Conservation (phyloP, 2,329 filamentous ascomycete species). For the Nannizziopsis barbatae region DNA sequence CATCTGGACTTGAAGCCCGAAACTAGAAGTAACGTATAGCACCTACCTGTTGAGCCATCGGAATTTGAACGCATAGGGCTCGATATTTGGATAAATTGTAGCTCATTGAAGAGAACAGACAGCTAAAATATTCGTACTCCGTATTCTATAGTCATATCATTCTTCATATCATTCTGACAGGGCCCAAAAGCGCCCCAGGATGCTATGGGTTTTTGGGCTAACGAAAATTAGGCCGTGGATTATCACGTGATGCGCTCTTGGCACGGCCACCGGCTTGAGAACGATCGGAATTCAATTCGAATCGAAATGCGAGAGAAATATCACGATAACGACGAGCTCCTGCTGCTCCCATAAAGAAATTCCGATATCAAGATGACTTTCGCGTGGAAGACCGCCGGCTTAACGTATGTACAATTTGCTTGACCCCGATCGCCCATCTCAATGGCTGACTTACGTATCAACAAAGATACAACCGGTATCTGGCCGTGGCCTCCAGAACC, state of each 20-base stretch:
- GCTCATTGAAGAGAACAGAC: too few relatives aligned
- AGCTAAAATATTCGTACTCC: too few relatives aligned
- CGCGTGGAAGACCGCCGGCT: slow-evolving; percentile 95
- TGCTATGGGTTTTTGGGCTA: too few relatives aligned
- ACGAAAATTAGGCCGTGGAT: too few relatives aligned
- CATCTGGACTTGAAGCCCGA: too few relatives aligned
- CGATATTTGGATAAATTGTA: too few relatives aligned
- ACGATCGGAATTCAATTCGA: background rate
- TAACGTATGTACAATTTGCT: slow-evolving; percentile 56
- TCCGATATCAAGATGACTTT: slow-evolving; percentile 65
- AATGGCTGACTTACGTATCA: slow-evolving; percentile 17
- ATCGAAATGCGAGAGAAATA: background rate
- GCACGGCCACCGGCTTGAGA: background rate
- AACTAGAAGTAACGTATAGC: too few relatives aligned
- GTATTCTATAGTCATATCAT: too few relatives aligned
- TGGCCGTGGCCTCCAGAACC: slow-evolving; percentile 84
- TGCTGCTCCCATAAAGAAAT: background rate
- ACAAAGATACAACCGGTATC: slow-evolving; percentile 97
- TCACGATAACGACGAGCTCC: background rate
- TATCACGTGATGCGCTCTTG: slow-evolving; percentile 2
- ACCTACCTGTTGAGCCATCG: too few relatives aligned
- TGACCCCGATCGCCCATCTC: slow-evolving; percentile 12
- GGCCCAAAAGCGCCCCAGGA: too few relatives aligned
- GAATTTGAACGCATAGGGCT: too few relatives aligned
- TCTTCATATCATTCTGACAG: too few relatives aligned